Base-by-base conservation (phyloP, 108 stramenopile species). In the Skeletonema marinoi region DNA sequence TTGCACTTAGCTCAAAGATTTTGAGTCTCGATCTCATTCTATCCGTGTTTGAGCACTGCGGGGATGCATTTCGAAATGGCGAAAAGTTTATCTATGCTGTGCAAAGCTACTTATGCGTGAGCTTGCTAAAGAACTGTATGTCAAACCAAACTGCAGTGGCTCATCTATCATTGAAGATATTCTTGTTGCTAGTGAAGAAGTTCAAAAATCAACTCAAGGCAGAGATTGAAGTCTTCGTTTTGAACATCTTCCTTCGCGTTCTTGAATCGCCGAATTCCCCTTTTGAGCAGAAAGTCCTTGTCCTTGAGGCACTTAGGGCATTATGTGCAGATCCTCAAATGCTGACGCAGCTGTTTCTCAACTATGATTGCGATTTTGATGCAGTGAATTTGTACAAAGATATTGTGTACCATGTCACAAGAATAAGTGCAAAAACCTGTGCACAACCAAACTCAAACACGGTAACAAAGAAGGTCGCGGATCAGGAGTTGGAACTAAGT, bases 321-420 rank as follows among this genome's bases (percentile, higher is more conserved):
- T 81, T 99, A 8, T 96, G 96, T 77, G 78, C 85, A 7, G 97
- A 99, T 83, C 92, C 97, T 16, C 73, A 76, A 33, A 77, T 95
- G 42, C 84, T 98, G 32, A 89, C 97, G 17, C 97, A 98, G 79
- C 75, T 99, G 41, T 99, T 99, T 80, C 75, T 99, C n/a, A 99
- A 98, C 73, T 99, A 99, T 77, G 99, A 99, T 80, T 99, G 98
- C 76, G 98, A 99, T 86, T 88, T 98, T 58, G 89, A 96, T 82
- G 92, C 96, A 1, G 85, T 90, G 39, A 92, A 93, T 71, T 75
- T 99, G 17, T 99, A 96, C 91, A 90, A 94, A 70, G 92, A 96
- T 66, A 97, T 99, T 69, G 95, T 99, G 4, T 71, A 91, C 62
- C 86, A 93, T 51, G 87, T 99, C 3, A 91, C 97, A 3, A 88